Evolutionary conservation across 495 filamentous ascomycete species (phyloP).

Genomic region (Xylaria scruposa): DNA sequence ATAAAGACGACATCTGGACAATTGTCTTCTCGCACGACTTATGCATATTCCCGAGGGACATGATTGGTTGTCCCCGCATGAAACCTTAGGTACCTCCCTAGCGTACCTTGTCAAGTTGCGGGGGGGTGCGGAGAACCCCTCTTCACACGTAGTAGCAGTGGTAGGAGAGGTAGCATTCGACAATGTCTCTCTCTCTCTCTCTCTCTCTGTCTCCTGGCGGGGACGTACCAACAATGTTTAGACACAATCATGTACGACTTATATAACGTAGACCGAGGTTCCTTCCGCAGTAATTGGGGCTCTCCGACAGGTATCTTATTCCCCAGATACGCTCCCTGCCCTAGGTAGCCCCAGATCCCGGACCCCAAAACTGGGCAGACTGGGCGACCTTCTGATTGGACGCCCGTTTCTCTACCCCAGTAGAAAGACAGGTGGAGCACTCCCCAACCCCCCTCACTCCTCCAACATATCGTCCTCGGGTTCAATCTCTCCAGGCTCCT

Average conservation of each 20-base stretch:
- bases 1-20: neutral
- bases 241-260: neutral
- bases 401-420: conserved; percentile 35
- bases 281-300: neutral
- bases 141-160: neutral
- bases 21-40: neutral
- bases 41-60: neutral
- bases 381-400: conserved; percentile 19
- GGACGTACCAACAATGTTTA: neutral
- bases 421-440: neutral
- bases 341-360: conserved; percentile 1
- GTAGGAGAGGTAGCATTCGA: neutral
- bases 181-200: neutral
- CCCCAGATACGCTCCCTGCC: conserved; percentile 2
- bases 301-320: neutral
- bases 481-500: conserved; percentile 15
- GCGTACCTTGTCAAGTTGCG: neutral
- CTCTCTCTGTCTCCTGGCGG: neutral
- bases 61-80: neutral
- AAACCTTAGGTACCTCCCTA: no score
- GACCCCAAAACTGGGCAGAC: conserved; percentile 7
- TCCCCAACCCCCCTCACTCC: conserved; percentile 37
- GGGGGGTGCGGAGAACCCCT: conserved; percentile 13
- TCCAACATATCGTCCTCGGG: conserved; percentile 8
- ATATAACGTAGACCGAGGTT: neutral